Percentiles rank a stretch among this genome's conserved stretches.
Conservation (phyloP, 768 basidiomycete genomes). For the Sistotremastrum niveocremeum region DNA sequence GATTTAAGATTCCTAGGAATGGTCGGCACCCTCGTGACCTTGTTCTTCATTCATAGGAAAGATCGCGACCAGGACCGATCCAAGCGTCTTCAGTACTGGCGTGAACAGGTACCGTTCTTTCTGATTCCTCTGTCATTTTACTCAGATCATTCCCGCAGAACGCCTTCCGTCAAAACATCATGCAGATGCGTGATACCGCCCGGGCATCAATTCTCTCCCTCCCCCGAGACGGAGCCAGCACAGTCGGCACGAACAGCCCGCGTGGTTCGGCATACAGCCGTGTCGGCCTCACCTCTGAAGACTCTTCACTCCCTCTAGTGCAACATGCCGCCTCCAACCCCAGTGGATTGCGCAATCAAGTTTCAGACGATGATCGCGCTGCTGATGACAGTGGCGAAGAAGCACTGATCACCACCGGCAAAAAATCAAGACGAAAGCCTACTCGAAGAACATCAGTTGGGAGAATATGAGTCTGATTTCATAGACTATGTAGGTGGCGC, state of each 20-base stretch:
- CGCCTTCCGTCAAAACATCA: slow-evolving; percentile 66
- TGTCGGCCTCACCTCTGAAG: slow-evolving; percentile 35
- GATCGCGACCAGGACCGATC: slow-evolving; percentile 66
- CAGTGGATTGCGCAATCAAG: slow-evolving; percentile 42
- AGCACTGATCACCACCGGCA: slow-evolving; percentile 1
- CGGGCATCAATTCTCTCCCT: slow-evolving; percentile 51
- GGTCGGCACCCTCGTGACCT: slow-evolving; percentile 48
- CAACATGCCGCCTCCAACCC: slow-evolving; percentile 21
- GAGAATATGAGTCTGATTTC: no score
- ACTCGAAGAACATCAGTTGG: not conserved
- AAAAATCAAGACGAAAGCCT: not conserved
- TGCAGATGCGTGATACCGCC: slow-evolving; percentile 67
- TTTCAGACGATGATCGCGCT: slow-evolving; percentile 28
- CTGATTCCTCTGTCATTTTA: not conserved
- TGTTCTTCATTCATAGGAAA: slow-evolving; percentile 60
- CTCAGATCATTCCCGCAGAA: slow-evolving; percentile 28
- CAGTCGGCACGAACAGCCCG: slow-evolving; percentile 22
- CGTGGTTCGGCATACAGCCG: slow-evolving; percentile 38
- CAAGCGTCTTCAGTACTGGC: slow-evolving; percentile 81
- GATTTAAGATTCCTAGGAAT: slow-evolving; percentile 38
- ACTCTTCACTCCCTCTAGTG: slow-evolving; percentile 40
- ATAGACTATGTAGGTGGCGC: no score
- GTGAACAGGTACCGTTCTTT: slow-evolving; percentile 50
- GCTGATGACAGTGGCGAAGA: slow-evolving; percentile 15
- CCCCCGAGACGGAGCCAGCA: slow-evolving; percentile 22